phyloP scores from a whole-genome alignment of 768 basidiomycete species.

The Suillus ampliporus region DNA sequence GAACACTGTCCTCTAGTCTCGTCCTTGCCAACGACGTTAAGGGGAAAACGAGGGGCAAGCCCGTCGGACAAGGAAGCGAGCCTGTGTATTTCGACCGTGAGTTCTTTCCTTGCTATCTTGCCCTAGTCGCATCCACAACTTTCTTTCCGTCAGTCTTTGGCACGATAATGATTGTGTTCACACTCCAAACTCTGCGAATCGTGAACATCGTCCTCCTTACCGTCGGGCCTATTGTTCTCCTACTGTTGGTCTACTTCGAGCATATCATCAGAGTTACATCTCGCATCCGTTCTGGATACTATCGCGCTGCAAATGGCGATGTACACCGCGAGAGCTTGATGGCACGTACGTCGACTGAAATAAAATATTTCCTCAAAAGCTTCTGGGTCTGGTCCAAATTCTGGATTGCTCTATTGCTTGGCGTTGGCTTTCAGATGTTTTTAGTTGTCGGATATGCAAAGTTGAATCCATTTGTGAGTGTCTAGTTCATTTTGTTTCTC shows the following conservation, averaged over 20 bases:
- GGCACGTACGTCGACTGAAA: slow-evolving; percentile 27
- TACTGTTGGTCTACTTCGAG: slow-evolving; percentile 48
- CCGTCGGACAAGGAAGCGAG: slow-evolving; percentile 25
- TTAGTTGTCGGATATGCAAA: slow-evolving; percentile 55
- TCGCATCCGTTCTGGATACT: slow-evolving; percentile 20
- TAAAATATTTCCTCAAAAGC: slow-evolving; percentile 33
- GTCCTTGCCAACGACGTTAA: slow-evolving; percentile 52
- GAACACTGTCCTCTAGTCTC: slow-evolving; percentile 57
- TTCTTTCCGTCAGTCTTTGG: slow-evolving; percentile 58
- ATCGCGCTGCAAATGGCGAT: slow-evolving; percentile 8
- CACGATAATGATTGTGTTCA: slow-evolving; percentile 56
- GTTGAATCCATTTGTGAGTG: slow-evolving; percentile 69
- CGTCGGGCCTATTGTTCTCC: slow-evolving; percentile 62
- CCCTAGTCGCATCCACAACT: not conserved
- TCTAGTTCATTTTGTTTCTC: not conserved
- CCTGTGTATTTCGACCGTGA: slow-evolving; percentile 79
- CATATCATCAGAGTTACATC: slow-evolving; percentile 29
- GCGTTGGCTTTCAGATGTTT: slow-evolving; percentile 50
- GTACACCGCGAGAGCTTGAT: slow-evolving; percentile 15
- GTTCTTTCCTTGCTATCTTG: slow-evolving; percentile 25
- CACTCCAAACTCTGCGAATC: slow-evolving; percentile 54
- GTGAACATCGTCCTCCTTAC: slow-evolving; percentile 64
- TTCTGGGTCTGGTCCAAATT: slow-evolving; percentile 63
- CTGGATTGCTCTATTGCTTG: slow-evolving; percentile 60
- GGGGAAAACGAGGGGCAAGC: slow-evolving; percentile 23